Evolutionary conservation across 352 stramenopile genomes (phyloP), one percentile per base, ranked within the genome.

Genomic region (Pythium grandisporangium): DNA sequence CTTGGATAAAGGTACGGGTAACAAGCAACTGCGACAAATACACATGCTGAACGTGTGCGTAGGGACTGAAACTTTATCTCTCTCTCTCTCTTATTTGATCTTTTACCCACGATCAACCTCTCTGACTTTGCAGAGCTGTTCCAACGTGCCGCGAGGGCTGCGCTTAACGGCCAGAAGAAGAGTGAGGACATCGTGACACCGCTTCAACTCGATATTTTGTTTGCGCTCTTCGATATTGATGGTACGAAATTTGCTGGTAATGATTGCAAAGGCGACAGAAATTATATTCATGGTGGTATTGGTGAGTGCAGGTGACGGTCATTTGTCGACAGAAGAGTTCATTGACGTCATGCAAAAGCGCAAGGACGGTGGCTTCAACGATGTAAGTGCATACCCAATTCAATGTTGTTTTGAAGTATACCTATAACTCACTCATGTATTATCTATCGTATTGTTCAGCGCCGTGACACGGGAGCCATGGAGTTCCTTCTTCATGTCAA

Each of bases 291-390:
- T n/a, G n/a, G n/a, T n/a, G n/a, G n/a, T n/a, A n/a, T n/a, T n/a
- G n/a, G n/a, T n/a, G n/a, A n/a, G n/a, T 40, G 2, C 35, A 92
- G 79, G 64, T 4, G 80, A 93, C 37, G 77, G 77, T 13, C 57
- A 83, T 39, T 56, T 93, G 37, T 89, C 77, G 0, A 70, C 74
- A 6, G 84, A 70, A 17, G 80, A 93, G 39, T 91, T 93, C 46
- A 79, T 93, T 36, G 58, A 88, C 5, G 77, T 93, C 13, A 93
- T 93, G 80, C 63, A 88, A 37, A 88, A 83, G 45, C 75, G 80
- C 53, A 85, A 87, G 47, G 76, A 89, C 40, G 78, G 69, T 23
- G 80, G 75, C 16, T 84, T 88, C 42, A 90, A 79, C 19, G 63
- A 88, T 65, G 80, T 93, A 63, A 1, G 42, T 37, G 10, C 12